Conservation (phyloP, 129 eudicot genomes). For the Lonicera japonica region DNA sequence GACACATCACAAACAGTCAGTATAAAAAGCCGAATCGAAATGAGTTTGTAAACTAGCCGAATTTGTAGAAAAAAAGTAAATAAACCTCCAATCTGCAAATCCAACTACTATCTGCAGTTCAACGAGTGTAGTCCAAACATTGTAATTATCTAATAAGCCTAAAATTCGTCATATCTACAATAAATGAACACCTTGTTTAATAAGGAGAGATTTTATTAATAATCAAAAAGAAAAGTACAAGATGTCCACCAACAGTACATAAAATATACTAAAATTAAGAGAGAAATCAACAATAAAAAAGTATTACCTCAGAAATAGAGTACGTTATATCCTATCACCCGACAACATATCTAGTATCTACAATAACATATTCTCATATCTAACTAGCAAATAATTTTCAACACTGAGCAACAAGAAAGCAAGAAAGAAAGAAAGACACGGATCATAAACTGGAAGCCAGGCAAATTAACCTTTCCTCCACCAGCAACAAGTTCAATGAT, state of each 20-base stretch:
- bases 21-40: too few relatives aligned
- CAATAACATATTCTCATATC: neutral
- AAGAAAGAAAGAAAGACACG: neutral
- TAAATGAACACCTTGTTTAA: too few relatives aligned
- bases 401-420: neutral
- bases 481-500: conserved; percentile 79
- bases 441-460: neutral
- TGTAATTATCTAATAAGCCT: neutral
- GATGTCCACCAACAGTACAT: too few relatives aligned
- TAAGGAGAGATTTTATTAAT: too few relatives aligned
- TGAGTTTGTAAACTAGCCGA: too few relatives aligned
- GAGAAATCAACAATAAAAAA: neutral
- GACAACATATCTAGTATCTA: neutral
- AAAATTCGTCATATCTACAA: too few relatives aligned
- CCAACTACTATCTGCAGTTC: neutral
- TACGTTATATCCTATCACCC: neutral
- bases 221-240: too few relatives aligned
- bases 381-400: neutral
- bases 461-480: conserved; percentile 84
- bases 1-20: too few relatives aligned
- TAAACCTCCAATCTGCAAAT: too few relatives aligned
- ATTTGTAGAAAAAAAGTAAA: too few relatives aligned
- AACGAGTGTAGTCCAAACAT: neutral
- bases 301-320: neutral
- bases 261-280: too few relatives aligned